phyloP scores from a whole-genome alignment of 176 grass and related monocot species.

The Puya raimondii region DNA sequence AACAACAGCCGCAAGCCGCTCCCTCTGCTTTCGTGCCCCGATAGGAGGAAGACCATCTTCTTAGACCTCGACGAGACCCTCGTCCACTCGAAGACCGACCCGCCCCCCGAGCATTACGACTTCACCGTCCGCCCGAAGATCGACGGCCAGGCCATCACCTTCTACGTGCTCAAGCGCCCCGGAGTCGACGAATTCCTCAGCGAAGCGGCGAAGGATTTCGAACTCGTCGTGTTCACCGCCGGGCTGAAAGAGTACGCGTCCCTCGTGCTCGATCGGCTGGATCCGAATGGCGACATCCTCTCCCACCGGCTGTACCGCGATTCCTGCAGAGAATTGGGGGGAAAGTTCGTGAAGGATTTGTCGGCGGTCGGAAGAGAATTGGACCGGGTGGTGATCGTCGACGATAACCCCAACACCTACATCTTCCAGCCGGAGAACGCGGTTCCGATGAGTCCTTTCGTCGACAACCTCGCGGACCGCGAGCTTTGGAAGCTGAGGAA shows the following conservation, averaged over 20 bases:
- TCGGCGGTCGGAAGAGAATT: constrained; percentile 39
- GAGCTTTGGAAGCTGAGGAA: constrained; percentile 63
- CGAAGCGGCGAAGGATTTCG: constrained; percentile 33
- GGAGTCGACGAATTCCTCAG: constrained; percentile 58
- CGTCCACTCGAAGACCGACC: constrained; percentile 69
- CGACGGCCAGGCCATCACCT: constrained; percentile 49
- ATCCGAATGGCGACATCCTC: constrained; percentile 42
- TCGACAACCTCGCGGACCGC: constrained; percentile 42
- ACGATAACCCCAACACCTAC: constrained; percentile 91
- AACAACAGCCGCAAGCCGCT: not conserved
- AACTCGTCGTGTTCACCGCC: constrained; percentile 76
- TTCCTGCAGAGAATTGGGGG: constrained; percentile 57
- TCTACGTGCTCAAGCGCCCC: constrained; percentile 70
- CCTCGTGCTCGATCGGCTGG: constrained; percentile 64
- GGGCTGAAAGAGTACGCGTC: constrained; percentile 67
- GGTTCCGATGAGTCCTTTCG: constrained; percentile 50
- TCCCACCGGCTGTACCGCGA: constrained; percentile 70
- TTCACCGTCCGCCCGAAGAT: constrained; percentile 73
- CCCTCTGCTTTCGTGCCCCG: constrained; percentile 26
- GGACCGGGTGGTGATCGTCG: constrained; percentile 54
- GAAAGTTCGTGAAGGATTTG: constrained; percentile 86
- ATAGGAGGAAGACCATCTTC: constrained; percentile 64
- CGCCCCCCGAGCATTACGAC: constrained; percentile 43
- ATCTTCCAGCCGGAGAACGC: constrained; percentile 72
- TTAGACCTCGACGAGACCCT: constrained; percentile 94